Percentiles rank a stretch among this genome's conserved stretches.
These are phyloP conservation scores for Apiospora malaysiana DNA, from an alignment of 2,329 filamentous ascomycete species.

Conservation along the genomic window DNA sequence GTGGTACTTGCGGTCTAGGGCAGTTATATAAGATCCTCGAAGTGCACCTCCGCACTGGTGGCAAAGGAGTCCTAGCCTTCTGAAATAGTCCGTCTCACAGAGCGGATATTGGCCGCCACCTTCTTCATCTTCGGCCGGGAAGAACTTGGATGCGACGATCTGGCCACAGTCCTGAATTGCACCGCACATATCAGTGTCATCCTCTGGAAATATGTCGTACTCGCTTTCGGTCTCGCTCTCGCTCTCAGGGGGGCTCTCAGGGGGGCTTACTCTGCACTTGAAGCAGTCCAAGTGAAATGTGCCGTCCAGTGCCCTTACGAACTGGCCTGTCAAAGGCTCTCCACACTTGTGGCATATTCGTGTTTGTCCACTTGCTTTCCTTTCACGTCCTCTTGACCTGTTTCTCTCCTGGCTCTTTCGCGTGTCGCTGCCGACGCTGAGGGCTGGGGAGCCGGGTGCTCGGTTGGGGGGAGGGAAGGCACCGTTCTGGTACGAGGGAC, in stretches of 20 bases:
- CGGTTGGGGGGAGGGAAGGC: conserved; percentile 37
- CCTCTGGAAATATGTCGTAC: neutral
- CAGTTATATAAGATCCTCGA: conserved; percentile 96
- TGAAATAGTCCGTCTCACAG: conserved; percentile 98
- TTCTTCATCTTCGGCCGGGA: conserved; percentile 90
- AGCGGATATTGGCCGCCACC: conserved; percentile 88
- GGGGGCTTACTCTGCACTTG: conserved; percentile 79
- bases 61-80: conserved; percentile 87
- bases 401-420: conserved; percentile 64
- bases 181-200: conserved; percentile 27
- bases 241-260: conserved; percentile 38
- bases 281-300: conserved; percentile 99
- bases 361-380: conserved; percentile 61
- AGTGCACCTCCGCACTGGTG: conserved; percentile 91
- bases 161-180: conserved; percentile 83
- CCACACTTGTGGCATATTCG: conserved; percentile 86
- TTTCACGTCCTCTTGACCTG: conserved; percentile 58
- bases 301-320: conserved; percentile 89
- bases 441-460: conserved; percentile 44
- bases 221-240: no score
- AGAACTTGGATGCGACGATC: conserved; percentile 98
- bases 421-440: conserved; percentile 49
- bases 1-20: conserved; percentile 96
- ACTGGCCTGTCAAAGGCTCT: conserved; percentile 88
- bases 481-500: conserved; percentile 39